Conservation (phyloP, 208 protist genomes). For the Leishmania tropica region DNA sequence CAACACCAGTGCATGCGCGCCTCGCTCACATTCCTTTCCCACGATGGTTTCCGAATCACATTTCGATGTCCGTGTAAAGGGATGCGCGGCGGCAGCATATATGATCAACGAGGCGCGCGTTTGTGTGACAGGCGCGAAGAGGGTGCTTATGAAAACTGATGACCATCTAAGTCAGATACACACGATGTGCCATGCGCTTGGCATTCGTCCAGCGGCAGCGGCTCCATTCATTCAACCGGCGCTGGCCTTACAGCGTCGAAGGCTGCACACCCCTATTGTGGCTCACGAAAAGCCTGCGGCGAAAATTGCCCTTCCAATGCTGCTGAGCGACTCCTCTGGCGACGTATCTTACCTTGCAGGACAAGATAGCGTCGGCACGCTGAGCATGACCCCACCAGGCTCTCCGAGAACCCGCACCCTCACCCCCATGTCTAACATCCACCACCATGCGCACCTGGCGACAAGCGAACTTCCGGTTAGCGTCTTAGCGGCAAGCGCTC, state of each 20-base stretch:
- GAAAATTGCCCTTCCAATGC: not conserved
- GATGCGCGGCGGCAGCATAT: conserved; percentile 15
- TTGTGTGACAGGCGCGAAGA: conserved; percentile 22
- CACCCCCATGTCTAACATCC: conserved; percentile 12
- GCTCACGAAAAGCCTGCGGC: not conserved
- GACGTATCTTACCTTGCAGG: not conserved
- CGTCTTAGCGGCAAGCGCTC: conserved; percentile 19
- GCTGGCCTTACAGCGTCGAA: not conserved
- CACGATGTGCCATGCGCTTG: conserved; percentile 17
- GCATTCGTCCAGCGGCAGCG: not conserved
- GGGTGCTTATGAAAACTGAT: conserved; percentile 24
- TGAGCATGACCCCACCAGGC: not conserved
- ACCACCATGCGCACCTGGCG: conserved; percentile 7
- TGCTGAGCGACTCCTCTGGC: not conserved
- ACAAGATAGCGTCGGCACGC: conserved; percentile 1
- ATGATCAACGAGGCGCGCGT: conserved; percentile 7
- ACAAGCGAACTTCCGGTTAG: not conserved
- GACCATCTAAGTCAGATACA: conserved; percentile 32
- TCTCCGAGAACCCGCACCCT: conserved; percentile 12
- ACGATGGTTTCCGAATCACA: conserved; percentile 16
- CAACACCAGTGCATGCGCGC: not conserved
- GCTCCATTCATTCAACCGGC: not conserved
- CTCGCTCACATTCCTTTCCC: not conserved
- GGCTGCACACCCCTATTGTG: not conserved
- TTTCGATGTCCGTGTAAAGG: conserved; percentile 17